Evolutionary conservation across 2,329 filamentous ascomycete genomes (phyloP).

Genomic region (Alternaria arborescens): DNA sequence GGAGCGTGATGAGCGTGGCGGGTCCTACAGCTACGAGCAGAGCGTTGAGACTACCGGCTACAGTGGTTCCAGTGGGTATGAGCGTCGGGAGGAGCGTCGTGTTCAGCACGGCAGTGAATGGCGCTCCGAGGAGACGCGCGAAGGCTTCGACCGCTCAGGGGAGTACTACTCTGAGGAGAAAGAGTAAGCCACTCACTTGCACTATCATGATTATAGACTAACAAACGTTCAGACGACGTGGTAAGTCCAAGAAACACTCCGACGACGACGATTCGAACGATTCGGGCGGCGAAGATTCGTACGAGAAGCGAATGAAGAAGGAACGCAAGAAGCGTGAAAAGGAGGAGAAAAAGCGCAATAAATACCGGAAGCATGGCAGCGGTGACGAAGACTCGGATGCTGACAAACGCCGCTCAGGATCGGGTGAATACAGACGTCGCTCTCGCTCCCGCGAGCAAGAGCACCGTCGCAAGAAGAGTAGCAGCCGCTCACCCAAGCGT

Average conservation of each 20-base stretch:
- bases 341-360: slow-evolving; percentile 29
- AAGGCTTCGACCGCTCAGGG: slow-evolving; percentile 48
- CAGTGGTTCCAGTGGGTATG: slow-evolving; percentile 62
- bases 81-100: slow-evolving; percentile 65
- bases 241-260: slow-evolving; percentile 53
- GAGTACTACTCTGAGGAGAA: slow-evolving; percentile 55
- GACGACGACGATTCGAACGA: slow-evolving; percentile 45
- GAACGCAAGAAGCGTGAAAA: slow-evolving; percentile 34
- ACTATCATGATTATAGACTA: slow-evolving; percentile 9
- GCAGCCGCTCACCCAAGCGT: slow-evolving; percentile 34
- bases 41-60: slow-evolving; percentile 63
- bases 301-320: slow-evolving; percentile 30
- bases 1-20: slow-evolving; percentile 60
- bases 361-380: slow-evolving; percentile 25
- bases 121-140: slow-evolving; percentile 47
- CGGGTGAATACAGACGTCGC: slow-evolving; percentile 22
- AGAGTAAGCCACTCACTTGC: slow-evolving; percentile 39
- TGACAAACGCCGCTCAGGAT: slow-evolving; percentile 34
- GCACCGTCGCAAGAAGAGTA: slow-evolving; percentile 29
- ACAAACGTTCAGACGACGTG: slow-evolving; percentile 39
- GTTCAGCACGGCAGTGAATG: slow-evolving; percentile 57
- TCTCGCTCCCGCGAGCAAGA: slow-evolving; percentile 27
- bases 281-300: slow-evolving; percentile 41
- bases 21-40: slow-evolving; percentile 66
- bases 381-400: slow-evolving; percentile 23